A percentile compares a stretch with the other conserved stretches of the same genome.
phyloP scores from a whole-genome alignment of 1,284 basidiomycete genomes.

The Hymenochaete sp. region DNA sequence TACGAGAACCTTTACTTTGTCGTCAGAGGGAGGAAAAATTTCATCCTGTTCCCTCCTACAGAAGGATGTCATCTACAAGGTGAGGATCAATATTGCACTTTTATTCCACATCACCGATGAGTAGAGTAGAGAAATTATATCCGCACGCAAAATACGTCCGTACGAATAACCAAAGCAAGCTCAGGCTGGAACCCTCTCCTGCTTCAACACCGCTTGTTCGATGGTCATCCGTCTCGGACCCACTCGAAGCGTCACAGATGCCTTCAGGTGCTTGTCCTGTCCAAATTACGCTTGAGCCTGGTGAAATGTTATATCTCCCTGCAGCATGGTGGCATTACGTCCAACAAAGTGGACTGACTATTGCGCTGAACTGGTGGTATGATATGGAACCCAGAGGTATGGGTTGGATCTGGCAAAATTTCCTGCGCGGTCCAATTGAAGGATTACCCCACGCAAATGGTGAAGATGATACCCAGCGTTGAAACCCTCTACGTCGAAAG shows the following conservation, averaged over 20 bases:
- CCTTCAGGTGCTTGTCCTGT: conserved; percentile 53
- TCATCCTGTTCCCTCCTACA: conserved; percentile 77
- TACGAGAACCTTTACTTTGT: conserved; percentile 92
- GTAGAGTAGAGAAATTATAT: conserved; percentile 48
- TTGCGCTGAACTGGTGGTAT: conserved; percentile 88
- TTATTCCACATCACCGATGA: conserved; percentile 2
- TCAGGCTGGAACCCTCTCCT: conserved; percentile 40
- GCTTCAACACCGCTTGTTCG: conserved; percentile 38
- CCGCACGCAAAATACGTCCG: conserved; percentile 63
- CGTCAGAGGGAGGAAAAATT: conserved; percentile 74
- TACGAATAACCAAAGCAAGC: conserved; percentile 25
- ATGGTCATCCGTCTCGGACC: conserved; percentile 68
- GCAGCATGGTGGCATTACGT: conserved; percentile 91
- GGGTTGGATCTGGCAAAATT: conserved; percentile 57
- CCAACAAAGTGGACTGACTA: conserved; percentile 50
- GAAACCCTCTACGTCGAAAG: conserved; percentile 31
- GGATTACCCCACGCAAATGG: conserved; percentile 19
- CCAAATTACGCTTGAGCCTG: conserved; percentile 52
- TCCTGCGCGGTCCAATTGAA: conserved; percentile 42
- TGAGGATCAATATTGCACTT: conserved; percentile 27
- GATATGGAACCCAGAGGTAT: conserved; percentile 66
- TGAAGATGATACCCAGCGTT: neutral
- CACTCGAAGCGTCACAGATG: conserved; percentile 36
- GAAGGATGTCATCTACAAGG: conserved; percentile 80
- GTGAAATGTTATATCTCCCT: conserved; percentile 83